Evolutionary conservation across 352 stramenopile species (phyloP), one percentile per base, ranked within the genome.

Genomic region (Phytophthora palmivora): DNA sequence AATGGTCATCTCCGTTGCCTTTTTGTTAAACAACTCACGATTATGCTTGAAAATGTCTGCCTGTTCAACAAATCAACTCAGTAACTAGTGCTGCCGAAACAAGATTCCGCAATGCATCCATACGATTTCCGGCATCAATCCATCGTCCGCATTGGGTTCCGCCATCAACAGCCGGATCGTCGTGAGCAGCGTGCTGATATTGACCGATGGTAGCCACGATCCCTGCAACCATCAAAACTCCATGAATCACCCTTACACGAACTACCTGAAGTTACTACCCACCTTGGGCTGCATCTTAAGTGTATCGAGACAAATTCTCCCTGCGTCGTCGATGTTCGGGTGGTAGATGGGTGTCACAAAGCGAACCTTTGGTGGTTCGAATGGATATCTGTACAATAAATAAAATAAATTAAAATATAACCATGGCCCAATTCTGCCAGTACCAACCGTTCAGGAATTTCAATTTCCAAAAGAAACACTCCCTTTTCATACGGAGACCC

Each of bases 211-310:
- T 21, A 92, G 74, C 91, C 91, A 97, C 19, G 88, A 96, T 9
- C 91, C 91, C 81, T 92, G 48, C 33, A 48, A 14, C 18, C 34
- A 52, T n/a, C 28, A 65, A 53, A 21, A 71, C n/a, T n/a, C 28
- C 3, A 24, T 36, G 21, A 26, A n/a, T n/a, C n/a, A n/a, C n/a
- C n/a, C n/a, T n/a, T n/a, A n/a, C n/a, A n/a, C n/a, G n/a, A n/a
- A n/a, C n/a, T n/a, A n/a, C n/a, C n/a, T n/a, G n/a, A n/a, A 28
- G 24, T 33, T 39, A 8, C 9, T 11, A 6, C 41, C 44, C 14
- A 88, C 84, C 76, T 94, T 92, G 15, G 90, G 90, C 53, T 92
- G 87, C 88, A 94, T 96, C 73, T 97, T 97, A 48, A 97, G 83
- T 11, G 88, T 96, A 63, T 97, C 89, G 5, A 97, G 79, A 52